These are phyloP conservation scores for Ascochyta fabae DNA, from an alignment of 2,329 filamentous ascomycete species.

Conservation along the genomic window DNA sequence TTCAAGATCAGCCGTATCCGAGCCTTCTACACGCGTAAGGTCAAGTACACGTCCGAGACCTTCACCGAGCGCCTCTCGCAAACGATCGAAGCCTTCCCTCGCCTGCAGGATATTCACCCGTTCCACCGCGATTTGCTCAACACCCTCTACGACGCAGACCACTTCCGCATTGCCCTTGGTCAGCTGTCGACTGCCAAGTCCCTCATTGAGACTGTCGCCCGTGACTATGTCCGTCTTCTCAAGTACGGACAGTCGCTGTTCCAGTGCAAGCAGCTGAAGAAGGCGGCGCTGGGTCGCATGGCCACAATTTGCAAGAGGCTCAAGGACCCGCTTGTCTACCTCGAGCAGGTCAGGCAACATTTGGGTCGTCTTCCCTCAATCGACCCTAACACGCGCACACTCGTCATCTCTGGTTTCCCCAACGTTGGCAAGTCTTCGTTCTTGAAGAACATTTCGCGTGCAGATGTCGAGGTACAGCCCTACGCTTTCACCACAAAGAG, in stretches of 20 bases:
- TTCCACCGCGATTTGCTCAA: constrained; percentile 92
- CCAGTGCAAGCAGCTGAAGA: constrained; percentile 99
- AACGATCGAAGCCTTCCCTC: constrained; percentile 88
- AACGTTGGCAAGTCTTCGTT: constrained; percentile 95
- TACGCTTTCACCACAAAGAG: constrained; percentile 99
- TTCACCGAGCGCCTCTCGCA: constrained; percentile 91
- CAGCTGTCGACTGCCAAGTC: constrained; percentile 96
- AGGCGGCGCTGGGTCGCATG: constrained; percentile 95
- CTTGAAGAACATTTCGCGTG: constrained; percentile 86
- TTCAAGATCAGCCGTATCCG: constrained; percentile 96
- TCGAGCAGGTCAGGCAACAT: constrained; percentile 97
- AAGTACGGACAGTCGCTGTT: constrained; percentile 92
- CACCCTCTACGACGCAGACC: constrained; percentile 74
- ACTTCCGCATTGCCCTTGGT: constrained; percentile 91
- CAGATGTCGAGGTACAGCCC: constrained; percentile 95
- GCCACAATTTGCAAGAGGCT: constrained; percentile 93
- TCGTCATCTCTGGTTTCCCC: constrained; percentile 96
- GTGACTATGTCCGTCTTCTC: constrained; percentile 94
- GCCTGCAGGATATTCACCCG: constrained; percentile 91
- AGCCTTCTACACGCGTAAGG: constrained; percentile 93
- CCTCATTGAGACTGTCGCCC: constrained; percentile 91
- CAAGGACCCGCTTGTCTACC: constrained; percentile 92
- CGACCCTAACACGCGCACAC: constrained; percentile 94
- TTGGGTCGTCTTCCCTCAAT: constrained; percentile 97
- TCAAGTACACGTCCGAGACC: constrained; percentile 95